Evolutionary conservation across 805 yeast species (phyloP).

Genomic region (Hanseniaspora pseudoguilliermondii): DNA sequence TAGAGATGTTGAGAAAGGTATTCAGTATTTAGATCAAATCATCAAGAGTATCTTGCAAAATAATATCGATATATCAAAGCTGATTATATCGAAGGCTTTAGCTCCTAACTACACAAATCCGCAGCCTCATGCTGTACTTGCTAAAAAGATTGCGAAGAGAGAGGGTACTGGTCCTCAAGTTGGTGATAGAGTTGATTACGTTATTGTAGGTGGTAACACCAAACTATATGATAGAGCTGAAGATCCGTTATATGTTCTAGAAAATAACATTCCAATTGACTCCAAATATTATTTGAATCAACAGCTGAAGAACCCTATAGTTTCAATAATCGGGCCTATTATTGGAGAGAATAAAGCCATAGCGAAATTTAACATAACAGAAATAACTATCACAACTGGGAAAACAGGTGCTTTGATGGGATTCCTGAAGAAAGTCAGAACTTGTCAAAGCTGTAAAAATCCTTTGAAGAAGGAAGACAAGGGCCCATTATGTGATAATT

Average conservation of each 20-base stretch:
- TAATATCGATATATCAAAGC: slow-evolving; percentile 78
- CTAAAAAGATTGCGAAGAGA: slow-evolving; percentile 90
- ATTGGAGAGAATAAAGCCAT: slow-evolving; percentile 75
- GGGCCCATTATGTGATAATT: slow-evolving; percentile 71
- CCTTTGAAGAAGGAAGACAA: slow-evolving; percentile 47
- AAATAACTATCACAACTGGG: slow-evolving; percentile 36
- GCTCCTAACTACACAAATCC: slow-evolving; percentile 90
- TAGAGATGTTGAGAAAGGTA: slow-evolving; percentile 75
- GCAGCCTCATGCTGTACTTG: slow-evolving; percentile 93
- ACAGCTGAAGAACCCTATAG: slow-evolving; percentile 82
- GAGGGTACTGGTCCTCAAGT: slow-evolving; percentile 96
- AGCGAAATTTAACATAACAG: slow-evolving; percentile 52
- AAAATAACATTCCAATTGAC: slow-evolving; percentile 84
- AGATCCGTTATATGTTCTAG: slow-evolving; percentile 87
- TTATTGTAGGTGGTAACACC: slow-evolving; percentile 67
- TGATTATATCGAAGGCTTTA: slow-evolving; percentile 86
- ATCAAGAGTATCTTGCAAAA: slow-evolving; percentile 86
- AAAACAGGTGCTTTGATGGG: slow-evolving; percentile 80
- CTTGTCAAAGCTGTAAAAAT: slow-evolving; percentile 78
- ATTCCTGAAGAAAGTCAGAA: slow-evolving; percentile 78
- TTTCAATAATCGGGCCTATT: slow-evolving; percentile 89
- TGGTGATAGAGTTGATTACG: slow-evolving; percentile 97
- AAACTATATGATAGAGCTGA: slow-evolving; percentile 93
- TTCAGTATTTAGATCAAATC: slow-evolving; percentile 68
- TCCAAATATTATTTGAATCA: slow-evolving; percentile 87